Evolutionary conservation across 2,329 filamentous ascomycete species (phyloP), one percentile per base, ranked within the genome.

Genomic region (Penicillium hesseltinei): DNA sequence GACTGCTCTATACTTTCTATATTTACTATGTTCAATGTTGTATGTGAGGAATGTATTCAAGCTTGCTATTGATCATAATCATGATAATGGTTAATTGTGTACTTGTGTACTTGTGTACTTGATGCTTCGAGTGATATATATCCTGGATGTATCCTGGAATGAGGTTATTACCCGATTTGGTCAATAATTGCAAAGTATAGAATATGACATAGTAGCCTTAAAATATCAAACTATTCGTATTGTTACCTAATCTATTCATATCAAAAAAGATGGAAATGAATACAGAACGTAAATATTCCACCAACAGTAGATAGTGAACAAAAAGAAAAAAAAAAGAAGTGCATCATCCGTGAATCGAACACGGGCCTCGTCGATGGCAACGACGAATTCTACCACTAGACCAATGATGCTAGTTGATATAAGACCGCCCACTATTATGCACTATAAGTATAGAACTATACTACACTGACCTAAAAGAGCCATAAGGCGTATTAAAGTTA

Each of bases 331-430:
- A 62, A 66, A 66, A 47, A 50, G 17, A 10, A 47, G 31, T 76
- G 74, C 74, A 76, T 75, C 73, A 74, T 75, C 74, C 74, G 74
- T 74, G 74, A 76, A 76, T 76, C 74, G 74, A 76, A 76, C 74
- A 74, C 74, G 74, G 73, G 73, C 73, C 74, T 76, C 74, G 68
- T 77, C 74, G 74, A 77, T 75, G 73, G 73, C 73, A 75, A 75
- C 73, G 73, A 75, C 67, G 73, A 75, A 75, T 75, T 75, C 73
- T 75, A 75, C 73, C 73, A 75, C 73, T 75, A 75, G 73, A 75
- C 73, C 72, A 75, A 75, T 72, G 71, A 74, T 75, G 73, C 72
- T 68, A 57, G 38, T 59, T 66, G 13, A 55, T 66, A 1, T 42
- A 10, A 11, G 5, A 3, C 0, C 0, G 6, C 2, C 5, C 2